Percentiles rank a stretch among this genome's conserved stretches.
These are phyloP conservation scores for Saccharomyces pastorianus DNA, from an alignment of 1,139 yeast species.

Conservation along the genomic window DNA sequence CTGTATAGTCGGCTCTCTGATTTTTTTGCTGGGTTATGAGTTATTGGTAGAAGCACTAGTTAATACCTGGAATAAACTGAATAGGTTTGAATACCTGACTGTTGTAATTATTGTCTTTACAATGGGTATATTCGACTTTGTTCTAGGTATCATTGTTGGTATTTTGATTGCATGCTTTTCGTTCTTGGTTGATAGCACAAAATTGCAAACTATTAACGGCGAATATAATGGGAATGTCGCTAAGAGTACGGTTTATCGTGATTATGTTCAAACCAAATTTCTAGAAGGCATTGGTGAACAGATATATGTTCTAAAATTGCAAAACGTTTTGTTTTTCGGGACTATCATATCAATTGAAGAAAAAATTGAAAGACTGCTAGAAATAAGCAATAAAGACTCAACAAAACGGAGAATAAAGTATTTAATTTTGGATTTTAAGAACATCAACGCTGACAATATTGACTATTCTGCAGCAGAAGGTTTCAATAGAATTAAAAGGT, in stretches of 20 bases:
- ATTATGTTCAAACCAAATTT: slow-evolving; percentile 82
- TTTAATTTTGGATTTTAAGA: slow-evolving; percentile 74
- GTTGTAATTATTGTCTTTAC: slow-evolving; percentile 76
- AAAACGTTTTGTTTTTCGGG: slow-evolving; percentile 88
- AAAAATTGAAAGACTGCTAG: slow-evolving; percentile 55
- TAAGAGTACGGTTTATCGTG: slow-evolving; percentile 85
- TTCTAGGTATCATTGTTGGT: slow-evolving; percentile 32
- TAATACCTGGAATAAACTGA: slow-evolving; percentile 75
- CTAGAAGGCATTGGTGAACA: slow-evolving; percentile 82
- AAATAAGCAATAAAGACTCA: slow-evolving; percentile 42
- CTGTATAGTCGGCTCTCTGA: slow-evolving; percentile 88
- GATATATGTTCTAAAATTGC: slow-evolving; percentile 75
- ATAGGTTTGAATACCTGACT: slow-evolving; percentile 72
- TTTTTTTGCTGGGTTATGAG: slow-evolving; percentile 85
- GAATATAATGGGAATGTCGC: slow-evolving; percentile 84
- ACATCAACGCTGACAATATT: slow-evolving; percentile 58
- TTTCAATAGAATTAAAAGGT: slow-evolving; percentile 74
- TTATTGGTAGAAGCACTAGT: slow-evolving; percentile 77
- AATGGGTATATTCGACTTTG: slow-evolving; percentile 96
- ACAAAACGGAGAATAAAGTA: slow-evolving; percentile 46
- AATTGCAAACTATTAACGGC: slow-evolving; percentile 73
- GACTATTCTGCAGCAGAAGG: slow-evolving; percentile 98
- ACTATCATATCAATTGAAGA: slow-evolving; percentile 87
- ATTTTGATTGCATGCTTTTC: slow-evolving; percentile 84
- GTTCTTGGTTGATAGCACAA: slow-evolving; percentile 84